Percentiles rank a stretch among this genome's conserved stretches.
phyloP scores from a whole-genome alignment of 306 rosid species.

The Quercus ilex region DNA sequence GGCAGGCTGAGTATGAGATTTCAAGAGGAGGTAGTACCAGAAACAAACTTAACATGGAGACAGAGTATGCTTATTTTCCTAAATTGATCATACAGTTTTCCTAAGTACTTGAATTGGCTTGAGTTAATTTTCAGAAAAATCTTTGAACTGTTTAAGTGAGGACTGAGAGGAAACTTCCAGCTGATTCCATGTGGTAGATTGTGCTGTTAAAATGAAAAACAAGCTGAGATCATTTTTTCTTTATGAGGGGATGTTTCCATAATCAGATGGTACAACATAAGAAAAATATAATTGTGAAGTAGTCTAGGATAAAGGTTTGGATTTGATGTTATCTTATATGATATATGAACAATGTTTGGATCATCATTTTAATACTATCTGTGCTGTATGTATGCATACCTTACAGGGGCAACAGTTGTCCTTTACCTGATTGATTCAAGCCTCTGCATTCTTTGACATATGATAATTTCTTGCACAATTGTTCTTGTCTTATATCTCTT shows the following conservation, averaged over 20 bases:
- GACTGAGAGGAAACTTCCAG: not conserved
- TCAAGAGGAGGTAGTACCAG: conserved; percentile 44
- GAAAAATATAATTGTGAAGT: not conserved
- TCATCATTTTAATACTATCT: not conserved
- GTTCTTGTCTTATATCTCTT: not conserved
- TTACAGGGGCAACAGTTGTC: not conserved
- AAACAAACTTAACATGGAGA: conserved; percentile 60
- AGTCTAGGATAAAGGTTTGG: not conserved
- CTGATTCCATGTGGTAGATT: not conserved
- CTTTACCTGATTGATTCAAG: conserved; percentile 14
- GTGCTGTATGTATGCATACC: not conserved
- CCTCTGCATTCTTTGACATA: conserved; percentile 14
- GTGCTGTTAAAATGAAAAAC: not conserved
- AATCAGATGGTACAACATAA: not conserved
- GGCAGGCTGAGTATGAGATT: conserved; percentile 78
- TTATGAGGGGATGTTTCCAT: not conserved
- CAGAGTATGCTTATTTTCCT: conserved; percentile 58
- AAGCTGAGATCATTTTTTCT: not conserved
- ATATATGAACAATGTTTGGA: conserved; percentile 5
- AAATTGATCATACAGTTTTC: conserved; percentile 2
- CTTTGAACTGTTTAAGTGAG: not conserved
- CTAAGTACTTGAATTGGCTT: not conserved
- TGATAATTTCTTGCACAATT: not conserved
- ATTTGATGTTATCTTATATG: not conserved
- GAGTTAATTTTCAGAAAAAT: not conserved